phyloP scores from a whole-genome alignment of 306 rosid genomes.

The Citrullus amarus region DNA sequence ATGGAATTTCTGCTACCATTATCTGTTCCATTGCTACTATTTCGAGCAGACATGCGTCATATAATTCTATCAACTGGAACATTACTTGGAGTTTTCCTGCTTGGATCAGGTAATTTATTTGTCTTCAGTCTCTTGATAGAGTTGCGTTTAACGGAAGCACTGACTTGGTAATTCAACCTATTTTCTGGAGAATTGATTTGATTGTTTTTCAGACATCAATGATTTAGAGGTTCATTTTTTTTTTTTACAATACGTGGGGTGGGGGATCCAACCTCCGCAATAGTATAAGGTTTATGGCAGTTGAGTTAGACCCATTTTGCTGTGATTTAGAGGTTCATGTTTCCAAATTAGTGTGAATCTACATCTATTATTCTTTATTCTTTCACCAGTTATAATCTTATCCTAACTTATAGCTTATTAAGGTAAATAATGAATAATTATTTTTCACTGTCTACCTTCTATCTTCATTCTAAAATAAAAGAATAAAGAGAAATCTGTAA shows the following conservation, averaged over 20 bases:
- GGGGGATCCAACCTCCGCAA: no score
- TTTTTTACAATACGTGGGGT: no score
- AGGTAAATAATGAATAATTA: background rate
- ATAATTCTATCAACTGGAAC: conserved; percentile 43
- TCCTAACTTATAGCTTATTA: background rate
- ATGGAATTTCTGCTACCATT: conserved; percentile 57
- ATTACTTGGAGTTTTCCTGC: conserved; percentile 43
- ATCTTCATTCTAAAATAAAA: background rate
- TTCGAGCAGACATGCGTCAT: conserved; percentile 42
- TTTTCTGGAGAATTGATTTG: background rate
- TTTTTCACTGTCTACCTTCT: background rate
- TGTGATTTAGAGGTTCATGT: background rate
- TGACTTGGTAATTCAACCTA: background rate
- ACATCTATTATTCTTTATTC: background rate
- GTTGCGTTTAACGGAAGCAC: background rate
- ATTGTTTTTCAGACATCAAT: background rate
- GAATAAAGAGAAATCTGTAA: background rate
- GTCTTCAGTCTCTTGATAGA: background rate
- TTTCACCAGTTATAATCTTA: background rate
- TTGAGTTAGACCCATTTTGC: no score
- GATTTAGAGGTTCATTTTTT: background rate
- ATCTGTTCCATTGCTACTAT: conserved; percentile 47
- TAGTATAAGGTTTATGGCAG: no score
- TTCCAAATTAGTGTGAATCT: background rate
- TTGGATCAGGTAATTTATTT: conserved; percentile 41